These are phyloP conservation scores for Biscutella laevigata DNA, from an alignment of 441 rosid genomes.

Conservation along the genomic window DNA sequence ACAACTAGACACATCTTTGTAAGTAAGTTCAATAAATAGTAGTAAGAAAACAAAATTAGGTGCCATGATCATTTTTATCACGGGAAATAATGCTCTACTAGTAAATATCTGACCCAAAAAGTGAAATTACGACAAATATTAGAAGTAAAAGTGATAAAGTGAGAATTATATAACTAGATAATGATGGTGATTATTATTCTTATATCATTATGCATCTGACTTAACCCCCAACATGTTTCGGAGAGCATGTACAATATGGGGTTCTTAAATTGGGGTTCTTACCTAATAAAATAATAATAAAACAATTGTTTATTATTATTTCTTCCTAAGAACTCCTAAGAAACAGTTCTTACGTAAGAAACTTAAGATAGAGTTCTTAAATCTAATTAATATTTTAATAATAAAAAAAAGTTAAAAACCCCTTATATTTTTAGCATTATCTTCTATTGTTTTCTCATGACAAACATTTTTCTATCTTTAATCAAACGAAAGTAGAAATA, in stretches of 20 bases:
- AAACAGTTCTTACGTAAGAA: too few relatives aligned
- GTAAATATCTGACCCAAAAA: slow-evolving; percentile 6
- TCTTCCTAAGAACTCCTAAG: too few relatives aligned
- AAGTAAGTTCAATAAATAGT: neutral
- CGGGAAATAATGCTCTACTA: neutral
- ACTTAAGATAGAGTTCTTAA: too few relatives aligned
- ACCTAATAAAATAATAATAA: too few relatives aligned
- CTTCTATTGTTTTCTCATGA: slow-evolving; percentile 7
- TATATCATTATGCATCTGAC: slow-evolving; percentile 28
- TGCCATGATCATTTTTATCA: slow-evolving; percentile 10
- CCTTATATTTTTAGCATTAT: slow-evolving; percentile 8
- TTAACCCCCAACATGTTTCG: slow-evolving; percentile 18
- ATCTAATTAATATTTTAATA: too few relatives aligned
- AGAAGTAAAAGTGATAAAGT: slow-evolving; percentile 6
- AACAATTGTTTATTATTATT: too few relatives aligned
- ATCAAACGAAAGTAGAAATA: slow-evolving; percentile 8
- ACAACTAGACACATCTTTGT: neutral
- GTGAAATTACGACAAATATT: neutral
- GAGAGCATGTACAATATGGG: too few relatives aligned
- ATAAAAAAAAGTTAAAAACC: too few relatives aligned
- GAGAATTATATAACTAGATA: slow-evolving; percentile 13
- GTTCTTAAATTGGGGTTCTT: too few relatives aligned
- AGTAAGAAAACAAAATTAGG: neutral
- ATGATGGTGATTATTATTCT: slow-evolving; percentile 32
- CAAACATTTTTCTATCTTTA: slow-evolving; percentile 1